Evolutionary conservation across 768 basidiomycete genomes (phyloP), one percentile per base, ranked within the genome.

Genomic region (Rhodotorula diobovata): DNA sequence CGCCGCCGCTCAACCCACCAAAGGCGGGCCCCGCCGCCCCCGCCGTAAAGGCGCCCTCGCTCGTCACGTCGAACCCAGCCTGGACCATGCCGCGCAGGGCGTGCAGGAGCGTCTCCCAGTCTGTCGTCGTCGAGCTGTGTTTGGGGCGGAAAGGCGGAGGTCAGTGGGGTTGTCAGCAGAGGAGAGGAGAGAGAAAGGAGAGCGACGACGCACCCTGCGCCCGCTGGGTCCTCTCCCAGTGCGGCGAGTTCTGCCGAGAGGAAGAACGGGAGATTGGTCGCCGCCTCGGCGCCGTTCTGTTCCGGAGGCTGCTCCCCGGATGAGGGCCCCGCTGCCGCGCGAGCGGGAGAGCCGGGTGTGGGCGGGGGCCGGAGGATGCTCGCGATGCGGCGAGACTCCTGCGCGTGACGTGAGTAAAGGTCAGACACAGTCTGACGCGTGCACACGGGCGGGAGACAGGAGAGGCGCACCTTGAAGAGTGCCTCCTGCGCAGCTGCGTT

Each of bases 51-150:
- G 51, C 51, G 0, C 51, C 51, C 51, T 53, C 51, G 51, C 51
- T 53, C 51, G 51, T 53, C 14, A 53, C 34, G 39, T 58, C 43
- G 43, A 60, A 60, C 14, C 59, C 59, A 43, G 41, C 28, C 15
- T 60, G 43, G n/a, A 60, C 59, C n/a, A 60, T n/a, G 16, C 41
- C 59, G 18, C 46, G 59, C 18, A 60, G 30, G 14, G 45, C 59
- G n/a, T 8, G 10, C 2, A 30, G 39, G 18, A 45, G n/a, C 20
- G 41, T 16, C 20, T 43, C 59, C 59, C 59, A 60, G 30, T 60
- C 39, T 5, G 10, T 39, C 12, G 35, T 28, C 7, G 30, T 45
- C n/a, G 43, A 23, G 59, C 32, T 59, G 39, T 5, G 41, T 18
- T n/a, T 21, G 4, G 7, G 10, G 1, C 3, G 4, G 46, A 25